These are phyloP conservation scores for Fusarium praegraminearum DNA, from an alignment of 2,329 filamentous ascomycete species.

Conservation along the genomic window DNA sequence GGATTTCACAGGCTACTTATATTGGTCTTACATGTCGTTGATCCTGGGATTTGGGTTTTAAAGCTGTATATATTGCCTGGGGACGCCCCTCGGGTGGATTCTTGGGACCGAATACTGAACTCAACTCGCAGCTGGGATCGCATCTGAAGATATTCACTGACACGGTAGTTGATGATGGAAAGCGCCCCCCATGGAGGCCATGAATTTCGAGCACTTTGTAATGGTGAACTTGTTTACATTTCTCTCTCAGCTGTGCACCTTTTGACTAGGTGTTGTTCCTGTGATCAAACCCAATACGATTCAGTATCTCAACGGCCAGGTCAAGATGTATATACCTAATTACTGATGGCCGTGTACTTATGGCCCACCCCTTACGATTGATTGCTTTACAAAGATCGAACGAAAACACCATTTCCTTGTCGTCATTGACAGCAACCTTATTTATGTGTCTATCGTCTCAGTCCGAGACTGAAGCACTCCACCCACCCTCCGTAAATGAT, in stretches of 20 bases:
- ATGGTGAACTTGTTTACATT: neutral
- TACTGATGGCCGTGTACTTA: neutral
- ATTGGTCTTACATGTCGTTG: neutral
- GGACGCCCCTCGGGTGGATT: neutral
- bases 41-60: neutral
- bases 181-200: conserved; percentile 20
- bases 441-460: too few species aligned
- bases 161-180: neutral
- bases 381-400: neutral
- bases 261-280: neutral
- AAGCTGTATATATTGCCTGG: neutral
- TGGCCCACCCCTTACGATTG: neutral
- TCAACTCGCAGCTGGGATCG: neutral
- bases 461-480: neutral
- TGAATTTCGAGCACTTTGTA: conserved; percentile 25
- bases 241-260: neutral
- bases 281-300: neutral
- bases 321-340: neutral
- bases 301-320: neutral
- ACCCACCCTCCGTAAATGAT: neutral
- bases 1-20: conserved; percentile 5
- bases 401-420: neutral
- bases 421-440: neutral
- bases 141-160: conserved; percentile 28
- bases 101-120: neutral